Base-by-base conservation (phyloP, 305 asterid genomes). In the Andrographis paniculata region DNA sequence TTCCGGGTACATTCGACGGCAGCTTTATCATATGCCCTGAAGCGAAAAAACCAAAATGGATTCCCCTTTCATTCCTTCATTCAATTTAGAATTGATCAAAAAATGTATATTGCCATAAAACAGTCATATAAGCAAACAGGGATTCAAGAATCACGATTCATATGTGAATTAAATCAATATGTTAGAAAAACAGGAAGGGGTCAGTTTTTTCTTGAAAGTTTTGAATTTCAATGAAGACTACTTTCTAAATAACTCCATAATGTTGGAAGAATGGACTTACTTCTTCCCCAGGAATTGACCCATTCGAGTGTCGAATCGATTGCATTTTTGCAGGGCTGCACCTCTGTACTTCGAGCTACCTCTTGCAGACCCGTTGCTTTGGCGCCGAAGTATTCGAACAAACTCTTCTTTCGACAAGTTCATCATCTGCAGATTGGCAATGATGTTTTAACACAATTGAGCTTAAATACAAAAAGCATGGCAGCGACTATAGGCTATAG, bases 291-390 rank as follows among this genome's bases (percentile, higher is more conserved):
- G 79, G 62, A 76, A 72, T 52, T 85, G 97, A 23, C 83, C 85
- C 97, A 88, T 79, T 53, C 79, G 72, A 35, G 93, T 80, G 58
- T 88, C 94, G 93, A 93, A 80, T 15, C 74, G 75, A 37, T 91
- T 94, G 57, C 77, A 84, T 62, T 78, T 85, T 64, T 79, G 93
- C 65, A 76, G 69, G 23, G 84, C 76, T 21, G 75, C 92, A 22
- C 95, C 97, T 69, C 91, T 70, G 74, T 75, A 82, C 74, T 85
- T 85, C 11, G 97, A 89, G 71, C 72, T 82, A 20, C 94, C 91
- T 46, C 95, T 67, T 47, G 95, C 52, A 52, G 78, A 70, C 17
- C 97, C 97, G n/a, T 68, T 82, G 74, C 89, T 82, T 50, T 71
- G 91, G 41, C 94, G 89, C 23, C 95, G 94, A 57, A 89, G 91